Conservation (phyloP, 2,329 filamentous ascomycete genomes). For the Alternaria viburni region DNA sequence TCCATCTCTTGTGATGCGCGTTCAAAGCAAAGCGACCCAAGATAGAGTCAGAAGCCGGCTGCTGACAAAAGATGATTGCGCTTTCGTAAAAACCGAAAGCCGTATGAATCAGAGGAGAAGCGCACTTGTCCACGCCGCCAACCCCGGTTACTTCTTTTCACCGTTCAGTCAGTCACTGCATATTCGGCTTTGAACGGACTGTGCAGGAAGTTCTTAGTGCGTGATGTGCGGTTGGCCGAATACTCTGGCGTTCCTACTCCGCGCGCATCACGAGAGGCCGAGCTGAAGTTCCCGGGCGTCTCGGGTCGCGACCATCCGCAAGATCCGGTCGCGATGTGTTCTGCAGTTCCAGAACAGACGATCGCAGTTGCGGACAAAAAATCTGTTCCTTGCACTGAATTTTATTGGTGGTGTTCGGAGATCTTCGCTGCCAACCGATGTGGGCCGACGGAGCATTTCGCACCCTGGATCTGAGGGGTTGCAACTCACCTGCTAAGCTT, state of each 20-base stretch:
- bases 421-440: neutral
- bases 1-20: neutral
- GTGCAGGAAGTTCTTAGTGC: neutral
- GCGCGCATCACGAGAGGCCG: neutral
- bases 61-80: neutral
- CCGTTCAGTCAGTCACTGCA: neutral
- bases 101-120: neutral
- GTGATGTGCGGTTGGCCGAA: neutral
- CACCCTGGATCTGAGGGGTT: neutral
- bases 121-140: neutral
- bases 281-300: neutral
- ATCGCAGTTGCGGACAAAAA: neutral
- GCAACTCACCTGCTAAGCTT: neutral
- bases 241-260: neutral
- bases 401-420: neutral
- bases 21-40: neutral
- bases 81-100: neutral
- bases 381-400: neutral
- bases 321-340: conserved; percentile 3
- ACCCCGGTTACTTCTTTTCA: too few relatives aligned
- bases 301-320: conserved; percentile 16
- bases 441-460: neutral
- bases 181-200: neutral
- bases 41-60: neutral
- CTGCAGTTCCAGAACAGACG: neutral